phyloP scores from a whole-genome alignment of 2,329 filamentous ascomycete genomes.

The Colletotrichum nymphaeae region DNA sequence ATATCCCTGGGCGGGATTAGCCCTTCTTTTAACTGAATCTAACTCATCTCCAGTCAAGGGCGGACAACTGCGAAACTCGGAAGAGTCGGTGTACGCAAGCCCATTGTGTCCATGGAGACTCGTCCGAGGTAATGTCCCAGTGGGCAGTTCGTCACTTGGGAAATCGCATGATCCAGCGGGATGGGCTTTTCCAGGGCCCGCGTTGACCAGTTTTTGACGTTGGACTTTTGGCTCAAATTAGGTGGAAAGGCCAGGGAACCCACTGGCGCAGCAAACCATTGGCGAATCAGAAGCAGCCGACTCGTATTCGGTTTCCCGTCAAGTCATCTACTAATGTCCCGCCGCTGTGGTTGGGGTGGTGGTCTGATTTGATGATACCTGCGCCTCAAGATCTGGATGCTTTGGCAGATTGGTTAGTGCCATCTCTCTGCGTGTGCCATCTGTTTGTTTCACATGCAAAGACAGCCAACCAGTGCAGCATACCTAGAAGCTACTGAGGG shows the following conservation, averaged over 20 bases:
- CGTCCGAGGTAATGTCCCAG: conserved; percentile 5
- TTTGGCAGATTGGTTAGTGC: background rate
- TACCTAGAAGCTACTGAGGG: background rate
- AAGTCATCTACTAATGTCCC: conserved; percentile 1
- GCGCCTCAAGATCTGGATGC: background rate
- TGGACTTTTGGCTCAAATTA: background rate
- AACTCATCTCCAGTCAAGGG: background rate
- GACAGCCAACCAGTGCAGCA: background rate
- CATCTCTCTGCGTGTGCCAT: conserved; percentile 4
- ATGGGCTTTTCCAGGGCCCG: background rate
- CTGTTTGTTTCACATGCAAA: background rate
- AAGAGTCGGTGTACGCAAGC: background rate
- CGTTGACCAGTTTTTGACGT: background rate
- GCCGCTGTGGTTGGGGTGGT: background rate
- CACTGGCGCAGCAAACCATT: background rate
- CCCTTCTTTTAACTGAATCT: background rate
- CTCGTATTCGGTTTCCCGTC: conserved; percentile 21
- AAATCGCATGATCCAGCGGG: conserved; percentile 7
- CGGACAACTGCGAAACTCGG: background rate
- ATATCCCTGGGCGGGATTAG: background rate
- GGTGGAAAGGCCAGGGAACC: background rate
- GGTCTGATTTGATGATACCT: conserved; percentile 7
- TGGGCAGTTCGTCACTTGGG: background rate
- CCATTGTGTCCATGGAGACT: background rate
- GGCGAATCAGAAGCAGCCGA: background rate